A percentile compares a stretch with the other conserved stretches of the same genome.
These are phyloP conservation scores for Ophiostoma pallidulum DNA, from an alignment of 2,329 filamentous ascomycete species.

Conservation along the genomic window DNA sequence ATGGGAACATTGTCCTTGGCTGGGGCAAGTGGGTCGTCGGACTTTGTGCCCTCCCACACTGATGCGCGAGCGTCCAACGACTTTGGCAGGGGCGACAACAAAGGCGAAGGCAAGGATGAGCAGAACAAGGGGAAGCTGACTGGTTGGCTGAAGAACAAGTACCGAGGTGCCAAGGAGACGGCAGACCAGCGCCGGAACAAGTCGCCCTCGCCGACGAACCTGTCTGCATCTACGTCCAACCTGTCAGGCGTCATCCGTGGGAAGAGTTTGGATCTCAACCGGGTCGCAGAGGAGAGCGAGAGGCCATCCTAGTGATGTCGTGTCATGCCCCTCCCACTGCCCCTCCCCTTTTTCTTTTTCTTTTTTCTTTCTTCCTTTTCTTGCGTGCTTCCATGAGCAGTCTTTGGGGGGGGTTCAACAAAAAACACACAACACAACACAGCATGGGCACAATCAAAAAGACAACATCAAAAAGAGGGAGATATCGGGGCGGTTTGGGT, in stretches of 20 bases:
- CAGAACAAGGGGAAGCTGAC: constrained; percentile 36
- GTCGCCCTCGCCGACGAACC: constrained; percentile 35
- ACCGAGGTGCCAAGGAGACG: constrained; percentile 49
- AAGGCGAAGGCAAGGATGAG: constrained; percentile 40
- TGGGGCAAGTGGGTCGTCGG: constrained; percentile 42
- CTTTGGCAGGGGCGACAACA: constrained; percentile 28
- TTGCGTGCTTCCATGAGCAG: background rate
- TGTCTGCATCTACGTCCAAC: background rate
- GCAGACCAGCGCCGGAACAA: constrained; percentile 46
- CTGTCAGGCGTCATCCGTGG: constrained; percentile 5
- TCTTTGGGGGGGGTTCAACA: background rate
- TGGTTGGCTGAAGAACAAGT: constrained; percentile 51
- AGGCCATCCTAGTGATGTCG: background rate
- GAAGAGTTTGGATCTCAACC: constrained; percentile 14
- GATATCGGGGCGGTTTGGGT: too few species aligned
- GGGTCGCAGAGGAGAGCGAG: constrained; percentile 11
- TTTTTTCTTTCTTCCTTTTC: background rate
- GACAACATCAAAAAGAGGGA: too few species aligned
- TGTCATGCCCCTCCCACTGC: background rate
- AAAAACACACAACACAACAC: background rate
- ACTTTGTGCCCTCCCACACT: constrained; percentile 30
- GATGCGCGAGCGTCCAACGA: constrained; percentile 32
- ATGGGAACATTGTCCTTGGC: constrained; percentile 37
- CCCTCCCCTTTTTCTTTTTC: background rate
- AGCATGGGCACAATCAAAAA: too few species aligned